A percentile compares a stretch with the other conserved stretches of the same genome.
These are phyloP conservation scores for Trichoderma sp. DNA, from an alignment of 2,329 filamentous ascomycete species.

Conservation along the genomic window DNA sequence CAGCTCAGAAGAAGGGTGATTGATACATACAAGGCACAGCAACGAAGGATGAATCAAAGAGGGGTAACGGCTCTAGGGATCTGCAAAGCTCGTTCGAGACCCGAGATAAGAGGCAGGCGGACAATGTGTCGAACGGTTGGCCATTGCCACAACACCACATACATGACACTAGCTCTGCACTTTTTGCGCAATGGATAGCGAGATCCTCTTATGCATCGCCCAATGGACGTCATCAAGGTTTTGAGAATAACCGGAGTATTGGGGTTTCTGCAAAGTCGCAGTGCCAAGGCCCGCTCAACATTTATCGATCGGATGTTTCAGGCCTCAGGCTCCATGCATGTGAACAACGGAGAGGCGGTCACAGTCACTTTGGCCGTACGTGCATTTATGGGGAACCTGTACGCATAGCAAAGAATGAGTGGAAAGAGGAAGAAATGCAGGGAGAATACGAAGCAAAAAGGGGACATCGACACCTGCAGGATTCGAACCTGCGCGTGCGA, in stretches of 20 bases:
- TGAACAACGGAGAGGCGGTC: not conserved
- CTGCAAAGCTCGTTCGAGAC: not conserved
- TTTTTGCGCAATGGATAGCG: not conserved
- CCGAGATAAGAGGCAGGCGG: not conserved
- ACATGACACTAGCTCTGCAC: not conserved
- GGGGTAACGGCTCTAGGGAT: not conserved
- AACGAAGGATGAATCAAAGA: not conserved
- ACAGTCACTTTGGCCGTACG: not conserved
- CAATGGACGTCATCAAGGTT: not conserved
- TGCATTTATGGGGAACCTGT: not conserved
- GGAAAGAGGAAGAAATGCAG: not conserved
- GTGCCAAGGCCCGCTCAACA: not conserved
- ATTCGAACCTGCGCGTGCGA: constrained; percentile 21
- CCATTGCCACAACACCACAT: not conserved
- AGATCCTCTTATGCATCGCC: not conserved
- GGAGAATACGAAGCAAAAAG: not conserved
- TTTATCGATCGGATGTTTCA: not conserved
- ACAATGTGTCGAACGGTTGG: not conserved
- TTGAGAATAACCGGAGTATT: not conserved
- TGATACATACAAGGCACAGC: not conserved
- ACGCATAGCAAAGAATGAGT: no score
- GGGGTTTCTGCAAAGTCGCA: not conserved
- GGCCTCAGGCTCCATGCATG: not conserved
- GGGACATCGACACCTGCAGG: constrained; percentile 8
- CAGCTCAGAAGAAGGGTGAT: not conserved